Conservation (phyloP, 2,329 filamentous ascomycete genomes). For the Curvularia sp. region DNA sequence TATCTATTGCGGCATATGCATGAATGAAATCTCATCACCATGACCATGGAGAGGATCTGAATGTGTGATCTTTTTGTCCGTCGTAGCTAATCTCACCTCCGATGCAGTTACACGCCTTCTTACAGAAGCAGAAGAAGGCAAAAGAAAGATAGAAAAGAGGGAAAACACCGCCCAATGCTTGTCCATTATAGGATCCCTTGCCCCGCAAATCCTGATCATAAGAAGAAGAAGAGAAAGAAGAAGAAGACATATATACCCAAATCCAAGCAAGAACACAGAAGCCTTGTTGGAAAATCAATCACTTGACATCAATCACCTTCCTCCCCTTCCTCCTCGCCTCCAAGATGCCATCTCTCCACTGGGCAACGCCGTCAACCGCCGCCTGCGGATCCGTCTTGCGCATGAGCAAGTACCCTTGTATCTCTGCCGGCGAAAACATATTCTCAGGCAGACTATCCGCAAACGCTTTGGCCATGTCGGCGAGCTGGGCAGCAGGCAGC, state of each 20-base stretch:
- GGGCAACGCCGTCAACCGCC: slow-evolving; percentile 4
- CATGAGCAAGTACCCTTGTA: slow-evolving; percentile 23
- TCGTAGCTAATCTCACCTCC: too few relatives aligned
- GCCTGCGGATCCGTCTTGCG: slow-evolving; percentile 16
- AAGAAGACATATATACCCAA: background rate
- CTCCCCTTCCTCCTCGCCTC: slow-evolving; percentile 15
- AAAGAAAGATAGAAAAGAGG: background rate
- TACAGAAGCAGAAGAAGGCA: background rate
- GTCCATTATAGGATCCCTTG: too few relatives aligned
- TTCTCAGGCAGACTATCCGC: slow-evolving; percentile 13
- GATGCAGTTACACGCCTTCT: too few relatives aligned
- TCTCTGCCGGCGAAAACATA: slow-evolving; percentile 22
- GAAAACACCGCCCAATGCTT: background rate
- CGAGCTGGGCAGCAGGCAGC: background rate
- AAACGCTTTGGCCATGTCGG: slow-evolving; percentile 13
- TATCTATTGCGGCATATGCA: background rate
- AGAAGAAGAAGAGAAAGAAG: background rate
- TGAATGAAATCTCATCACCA: background rate
- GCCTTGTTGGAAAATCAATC: too few relatives aligned
- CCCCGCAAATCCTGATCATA: too few relatives aligned
- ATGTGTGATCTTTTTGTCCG: background rate
- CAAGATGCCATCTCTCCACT: slow-evolving; percentile 12
- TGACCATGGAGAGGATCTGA: background rate
- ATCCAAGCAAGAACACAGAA: background rate
- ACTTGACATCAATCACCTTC: slow-evolving; percentile 17